These are phyloP conservation scores for Amanita subjunquillea DNA, from an alignment of 768 basidiomycete species.

Conservation along the genomic window DNA sequence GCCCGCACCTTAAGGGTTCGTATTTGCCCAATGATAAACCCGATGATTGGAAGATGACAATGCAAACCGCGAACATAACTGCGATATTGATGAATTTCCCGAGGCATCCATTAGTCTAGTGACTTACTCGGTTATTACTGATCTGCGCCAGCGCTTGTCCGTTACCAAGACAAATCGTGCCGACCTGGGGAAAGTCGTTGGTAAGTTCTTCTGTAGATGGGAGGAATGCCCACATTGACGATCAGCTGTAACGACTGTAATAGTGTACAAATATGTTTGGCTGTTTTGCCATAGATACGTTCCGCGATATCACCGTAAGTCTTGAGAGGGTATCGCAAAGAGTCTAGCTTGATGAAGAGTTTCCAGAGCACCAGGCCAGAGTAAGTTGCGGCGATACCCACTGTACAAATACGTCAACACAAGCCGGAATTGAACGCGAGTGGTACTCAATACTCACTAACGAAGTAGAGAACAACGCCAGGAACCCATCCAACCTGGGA, in stretches of 20 bases:
- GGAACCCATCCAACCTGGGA: constrained; percentile 52
- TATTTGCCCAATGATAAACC: constrained; percentile 50
- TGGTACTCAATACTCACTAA: constrained; percentile 23
- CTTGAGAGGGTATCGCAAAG: constrained; percentile 39
- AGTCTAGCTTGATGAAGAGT: constrained; percentile 47
- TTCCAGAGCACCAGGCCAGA: constrained; percentile 48
- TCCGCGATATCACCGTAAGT: constrained; percentile 49
- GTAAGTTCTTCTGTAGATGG: not conserved
- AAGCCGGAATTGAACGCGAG: not conserved
- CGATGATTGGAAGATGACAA: constrained; percentile 48
- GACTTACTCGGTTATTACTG: constrained; percentile 28
- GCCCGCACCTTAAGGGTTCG: constrained; percentile 33
- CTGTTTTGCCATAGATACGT: constrained; percentile 39
- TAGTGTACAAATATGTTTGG: constrained; percentile 34
- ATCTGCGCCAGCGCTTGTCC: constrained; percentile 47
- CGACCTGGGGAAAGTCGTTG: constrained; percentile 17
- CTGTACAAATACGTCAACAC: constrained; percentile 11
- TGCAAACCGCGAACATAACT: constrained; percentile 51
- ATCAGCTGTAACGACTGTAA: constrained; percentile 49
- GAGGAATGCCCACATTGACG: constrained; percentile 32
- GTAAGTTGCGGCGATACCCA: constrained; percentile 42
- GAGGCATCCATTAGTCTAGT: not conserved
- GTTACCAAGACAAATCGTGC: constrained; percentile 29
- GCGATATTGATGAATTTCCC: not conserved
- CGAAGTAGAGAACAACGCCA: constrained; percentile 31